phyloP scores from a whole-genome alignment of 306 rosid genomes.

The Delonix regia region DNA sequence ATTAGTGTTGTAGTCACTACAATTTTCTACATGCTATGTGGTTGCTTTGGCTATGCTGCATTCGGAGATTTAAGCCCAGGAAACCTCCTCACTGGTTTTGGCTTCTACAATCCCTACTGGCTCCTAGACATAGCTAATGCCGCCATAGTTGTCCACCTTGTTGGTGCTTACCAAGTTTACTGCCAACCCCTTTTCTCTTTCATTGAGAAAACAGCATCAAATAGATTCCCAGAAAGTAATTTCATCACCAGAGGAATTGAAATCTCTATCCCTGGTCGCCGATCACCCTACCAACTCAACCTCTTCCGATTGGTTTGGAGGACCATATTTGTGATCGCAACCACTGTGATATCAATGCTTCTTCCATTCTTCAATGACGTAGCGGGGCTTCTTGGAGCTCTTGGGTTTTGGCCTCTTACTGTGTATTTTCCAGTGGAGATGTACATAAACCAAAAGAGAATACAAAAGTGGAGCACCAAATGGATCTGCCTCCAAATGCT shows the following conservation, averaged over 20 bases:
- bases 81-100: constrained; percentile 51
- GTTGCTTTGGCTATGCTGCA: constrained; percentile 50
- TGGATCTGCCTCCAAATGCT: constrained; percentile 45
- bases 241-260: constrained; percentile 32
- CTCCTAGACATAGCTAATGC: constrained; percentile 52
- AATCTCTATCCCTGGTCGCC: constrained; percentile 19
- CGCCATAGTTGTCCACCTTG: constrained; percentile 48
- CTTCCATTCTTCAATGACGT: constrained; percentile 54
- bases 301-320: constrained; percentile 50
- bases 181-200: constrained; percentile 47
- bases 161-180: constrained; percentile 55
- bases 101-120: constrained; percentile 52
- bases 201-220: constrained; percentile 21
- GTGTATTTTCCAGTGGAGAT: constrained; percentile 55
- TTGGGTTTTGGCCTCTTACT: constrained; percentile 57
- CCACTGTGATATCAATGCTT: constrained; percentile 44
- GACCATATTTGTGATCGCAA: constrained; percentile 39
- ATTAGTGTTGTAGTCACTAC: constrained; percentile 41
- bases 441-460: constrained; percentile 41
- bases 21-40: constrained; percentile 44
- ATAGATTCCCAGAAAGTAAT: constrained; percentile 30
- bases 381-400: constrained; percentile 50
- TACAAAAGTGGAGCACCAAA: constrained; percentile 41
- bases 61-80: constrained; percentile 51
- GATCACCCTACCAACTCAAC: constrained; percentile 39